A percentile compares a stretch with the other conserved stretches of the same genome.
These are phyloP conservation scores for Patellifolia procumbens DNA, from an alignment of 179 eudicot species.

Conservation along the genomic window DNA sequence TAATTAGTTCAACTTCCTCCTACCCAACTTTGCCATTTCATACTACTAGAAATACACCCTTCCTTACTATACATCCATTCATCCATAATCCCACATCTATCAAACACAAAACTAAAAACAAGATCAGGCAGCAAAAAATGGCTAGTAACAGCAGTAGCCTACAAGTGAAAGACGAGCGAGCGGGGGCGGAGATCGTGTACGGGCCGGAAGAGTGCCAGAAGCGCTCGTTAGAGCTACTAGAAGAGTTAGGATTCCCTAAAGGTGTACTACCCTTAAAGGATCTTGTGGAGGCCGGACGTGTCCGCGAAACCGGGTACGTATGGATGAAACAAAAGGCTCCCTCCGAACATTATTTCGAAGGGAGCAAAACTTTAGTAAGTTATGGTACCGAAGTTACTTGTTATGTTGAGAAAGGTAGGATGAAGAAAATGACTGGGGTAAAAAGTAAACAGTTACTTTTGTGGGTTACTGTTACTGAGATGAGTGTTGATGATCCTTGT, in stretches of 20 bases:
- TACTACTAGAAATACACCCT: neutral
- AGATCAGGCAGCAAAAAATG: neutral
- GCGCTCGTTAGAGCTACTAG: slow-evolving; percentile 56
- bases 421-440: slow-evolving; percentile 86
- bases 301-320: slow-evolving; percentile 74
- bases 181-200: slow-evolving; percentile 65
- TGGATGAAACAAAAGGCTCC: slow-evolving; percentile 87
- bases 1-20: slow-evolving; percentile 36
- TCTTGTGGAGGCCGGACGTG: slow-evolving; percentile 75
- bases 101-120: neutral
- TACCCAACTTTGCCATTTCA: slow-evolving; percentile 16
- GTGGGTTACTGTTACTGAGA: slow-evolving; percentile 82
- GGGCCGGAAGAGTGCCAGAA: slow-evolving; percentile 68
- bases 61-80: neutral
- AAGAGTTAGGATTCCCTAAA: slow-evolving; percentile 74
- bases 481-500: slow-evolving; percentile 54
- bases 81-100: neutral
- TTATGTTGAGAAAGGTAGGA: slow-evolving; percentile 63
- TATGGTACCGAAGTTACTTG: slow-evolving; percentile 76
- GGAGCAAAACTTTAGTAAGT: slow-evolving; percentile 52
- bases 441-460: slow-evolving; percentile 72
- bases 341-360: slow-evolving; percentile 68
- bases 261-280: slow-evolving; percentile 81
- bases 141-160: slow-evolving; percentile 17
- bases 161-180: slow-evolving; percentile 36